Base-by-base conservation (phyloP, 306 rosid species). In the Elaeagnus macrophylla region DNA sequence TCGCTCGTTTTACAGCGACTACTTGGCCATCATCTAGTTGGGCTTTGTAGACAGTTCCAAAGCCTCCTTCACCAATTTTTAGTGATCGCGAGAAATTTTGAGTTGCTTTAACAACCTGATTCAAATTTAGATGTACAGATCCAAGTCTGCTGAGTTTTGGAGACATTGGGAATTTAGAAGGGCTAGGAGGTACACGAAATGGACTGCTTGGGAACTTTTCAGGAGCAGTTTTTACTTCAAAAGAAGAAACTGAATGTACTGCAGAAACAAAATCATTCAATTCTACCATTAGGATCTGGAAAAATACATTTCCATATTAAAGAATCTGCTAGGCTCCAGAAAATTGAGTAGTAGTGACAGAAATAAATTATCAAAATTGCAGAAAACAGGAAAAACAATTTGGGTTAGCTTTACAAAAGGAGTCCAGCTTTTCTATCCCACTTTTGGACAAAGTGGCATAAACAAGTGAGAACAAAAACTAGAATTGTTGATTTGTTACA, bases 41-140 rank as follows among this genome's bases (percentile, higher is more conserved):
- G 37, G 95, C 99, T 67, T 56, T 84, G 83, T 93, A 93, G 48
- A 93, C 99, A 60, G 95, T 81, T 72, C 99, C 99, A 68, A 93
- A 93, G 45, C 95, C 95, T 32, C 99, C 96, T 75, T 80, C 95
- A 15, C 99, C 96, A 62, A 93, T 72, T 62, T 53, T 77, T 17
- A 80, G 75, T 11, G 94, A 47, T 14, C 81, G 71, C 64, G 96
- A 93, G 81, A 93, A 93, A 55, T 93, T 88, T 42, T 61, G 78
- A 46, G 99, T 93, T 69, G 94, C 95, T 69, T 51, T 80, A 15
- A 56, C 44, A 62, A 88, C 72, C 78, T 93, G 96, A 64, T 35
- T 84, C 77, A 86, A 51, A 67, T 56, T 79, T 64, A 93, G 96
- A 67, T 78, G 83, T 56, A 93, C 67, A 7, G 96, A 73, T 58